phyloP scores from a whole-genome alignment of 345 rosid species.

The Linum tenue region DNA sequence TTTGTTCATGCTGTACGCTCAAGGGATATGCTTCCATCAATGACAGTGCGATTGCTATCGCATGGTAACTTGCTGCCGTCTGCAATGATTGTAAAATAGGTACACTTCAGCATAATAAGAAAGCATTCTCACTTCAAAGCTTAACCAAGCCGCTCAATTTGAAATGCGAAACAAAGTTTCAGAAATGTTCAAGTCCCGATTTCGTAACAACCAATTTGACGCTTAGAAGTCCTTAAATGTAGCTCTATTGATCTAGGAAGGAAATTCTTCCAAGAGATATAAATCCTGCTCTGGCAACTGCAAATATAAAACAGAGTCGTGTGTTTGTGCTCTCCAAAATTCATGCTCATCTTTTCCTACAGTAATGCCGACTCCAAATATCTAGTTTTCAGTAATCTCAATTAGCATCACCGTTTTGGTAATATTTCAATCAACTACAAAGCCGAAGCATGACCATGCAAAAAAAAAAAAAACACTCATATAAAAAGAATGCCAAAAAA shows the following conservation, averaged over 20 bases:
- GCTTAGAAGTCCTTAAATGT: too few relatives aligned
- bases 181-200: neutral
- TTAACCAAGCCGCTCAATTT: slow-evolving; percentile 6
- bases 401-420: neutral
- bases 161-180: slow-evolving; percentile 7
- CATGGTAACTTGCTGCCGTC: slow-evolving; percentile 99
- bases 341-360: too few relatives aligned
- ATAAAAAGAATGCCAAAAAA: neutral
- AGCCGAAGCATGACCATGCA: neutral
- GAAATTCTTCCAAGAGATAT: too few relatives aligned
- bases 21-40: slow-evolving; percentile 97
- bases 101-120: neutral
- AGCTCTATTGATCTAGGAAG: too few relatives aligned
- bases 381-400: neutral
- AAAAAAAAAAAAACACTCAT: neutral
- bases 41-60: slow-evolving; percentile 99
- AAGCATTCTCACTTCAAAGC: neutral
- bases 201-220: too few relatives aligned
- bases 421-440: slow-evolving; percentile 1
- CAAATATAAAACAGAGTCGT: too few relatives aligned
- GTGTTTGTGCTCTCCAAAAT: too few relatives aligned
- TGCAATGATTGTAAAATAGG: slow-evolving; percentile 24
- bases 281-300: too few relatives aligned
- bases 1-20: slow-evolving; percentile 98
- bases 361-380: neutral